Evolutionary conservation across 2,329 filamentous ascomycete genomes (phyloP).

Genomic region (Setomelanomma holmii): DNA sequence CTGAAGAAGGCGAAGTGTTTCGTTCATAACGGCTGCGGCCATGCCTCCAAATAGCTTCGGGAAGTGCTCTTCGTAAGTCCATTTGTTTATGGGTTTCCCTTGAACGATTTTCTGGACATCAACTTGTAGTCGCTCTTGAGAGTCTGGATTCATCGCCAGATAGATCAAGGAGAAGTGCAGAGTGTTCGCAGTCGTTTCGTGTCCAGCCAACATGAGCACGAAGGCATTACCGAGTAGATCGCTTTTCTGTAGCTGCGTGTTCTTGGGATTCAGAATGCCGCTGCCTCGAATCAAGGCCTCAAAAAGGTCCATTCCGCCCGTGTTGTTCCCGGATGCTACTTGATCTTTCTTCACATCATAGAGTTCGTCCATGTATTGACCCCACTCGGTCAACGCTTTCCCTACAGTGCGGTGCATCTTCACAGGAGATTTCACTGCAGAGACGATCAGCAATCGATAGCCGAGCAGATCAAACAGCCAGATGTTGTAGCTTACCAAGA

Average conservation of each 20-base stretch:
- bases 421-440: slow-evolving; percentile 47
- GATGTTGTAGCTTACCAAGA: slow-evolving; percentile 53
- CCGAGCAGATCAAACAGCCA: background rate
- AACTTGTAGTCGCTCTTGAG: slow-evolving; percentile 70
- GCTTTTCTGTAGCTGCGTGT: slow-evolving; percentile 40
- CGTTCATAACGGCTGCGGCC: slow-evolving; percentile 78
- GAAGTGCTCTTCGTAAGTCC: slow-evolving; percentile 75
- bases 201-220: slow-evolving; percentile 71
- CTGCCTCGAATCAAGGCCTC: slow-evolving; percentile 47
- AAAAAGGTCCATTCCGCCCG: slow-evolving; percentile 64
- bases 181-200: slow-evolving; percentile 80
- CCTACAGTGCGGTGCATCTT: slow-evolving; percentile 60
- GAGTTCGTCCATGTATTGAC: slow-evolving; percentile 73
- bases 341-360: slow-evolving; percentile 67
- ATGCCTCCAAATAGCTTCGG: slow-evolving; percentile 72
- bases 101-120: slow-evolving; percentile 73
- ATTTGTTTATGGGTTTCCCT: slow-evolving; percentile 63
- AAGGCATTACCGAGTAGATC: slow-evolving; percentile 77
- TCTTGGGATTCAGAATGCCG: slow-evolving; percentile 41
- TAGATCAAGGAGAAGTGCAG: slow-evolving; percentile 74
- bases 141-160: slow-evolving; percentile 69
- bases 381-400: slow-evolving; percentile 67
- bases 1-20: slow-evolving; percentile 75
- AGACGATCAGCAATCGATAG: background rate
- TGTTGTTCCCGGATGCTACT: slow-evolving; percentile 41